Evolutionary conservation across 1,284 basidiomycete species (phyloP), one percentile per base, ranked within the genome.

Genomic region (Moesziomyces aphidis): DNA sequence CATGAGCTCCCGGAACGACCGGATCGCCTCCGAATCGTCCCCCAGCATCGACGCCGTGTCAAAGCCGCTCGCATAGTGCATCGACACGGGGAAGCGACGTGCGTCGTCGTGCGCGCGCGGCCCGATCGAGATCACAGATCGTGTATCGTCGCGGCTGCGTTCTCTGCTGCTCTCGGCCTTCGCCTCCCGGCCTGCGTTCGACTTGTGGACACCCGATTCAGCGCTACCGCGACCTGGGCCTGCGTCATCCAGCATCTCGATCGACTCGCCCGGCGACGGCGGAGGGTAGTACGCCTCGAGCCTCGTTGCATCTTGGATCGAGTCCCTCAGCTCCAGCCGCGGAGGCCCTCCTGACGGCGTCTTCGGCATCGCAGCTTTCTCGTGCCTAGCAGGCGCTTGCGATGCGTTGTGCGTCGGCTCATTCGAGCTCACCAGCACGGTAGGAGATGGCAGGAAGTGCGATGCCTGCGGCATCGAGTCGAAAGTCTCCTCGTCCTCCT

Each of bases 51-150:
- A 73, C 5, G 73, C 74, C 4, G 71, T 62, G 26, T 78, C 76
- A 19, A 78, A 77, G 1, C 74, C 77, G 34, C 77, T 78, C 1
- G 76, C 69, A 42, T 80, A 78, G 54, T 80, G 77, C 75, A 77
- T 80, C 52, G 77, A 79, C 17, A 80, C 68, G 4, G 78, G 78
- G 46, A 80, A 80, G 22, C 78, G 67, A 1, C 69, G 55, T 13
- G 75, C 75, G 49, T 80, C 77, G 9, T 72, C 69, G 11, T 55
- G 49, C n/a, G 64, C 65, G 3, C 70, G 60, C 34, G 64, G 70
- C 8, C 70, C 64, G 31, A 73, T 73, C 50, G 69, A 72, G 28
- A 72, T 60, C 50, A 72, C 55, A 8, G 69, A 72, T 15, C 60
- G 43, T 17, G 59, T 61, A 22, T 67, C 69, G 23, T 52, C 53